Evolutionary conservation across 768 basidiomycete genomes (phyloP).

Genomic region (Tulasnella sp.): DNA sequence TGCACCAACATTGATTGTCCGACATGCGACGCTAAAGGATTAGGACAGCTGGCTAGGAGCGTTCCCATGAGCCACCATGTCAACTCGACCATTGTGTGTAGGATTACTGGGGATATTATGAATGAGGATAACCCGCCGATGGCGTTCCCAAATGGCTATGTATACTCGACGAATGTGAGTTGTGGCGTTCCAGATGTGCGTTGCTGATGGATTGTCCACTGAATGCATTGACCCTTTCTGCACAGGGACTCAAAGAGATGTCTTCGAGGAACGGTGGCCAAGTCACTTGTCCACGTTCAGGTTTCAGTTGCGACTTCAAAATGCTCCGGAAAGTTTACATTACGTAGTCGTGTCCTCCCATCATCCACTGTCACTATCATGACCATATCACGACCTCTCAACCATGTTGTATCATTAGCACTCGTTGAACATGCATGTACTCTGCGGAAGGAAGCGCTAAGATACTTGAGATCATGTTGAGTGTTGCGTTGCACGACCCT

Average conservation of each 20-base stretch:
- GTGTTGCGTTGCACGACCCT: not conserved
- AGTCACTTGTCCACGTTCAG: conserved; percentile 82
- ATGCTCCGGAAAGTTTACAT: conserved; percentile 86
- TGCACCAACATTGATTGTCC: conserved; percentile 81
- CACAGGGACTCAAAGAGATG: conserved; percentile 85
- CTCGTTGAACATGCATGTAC: not conserved
- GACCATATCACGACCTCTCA: not conserved
- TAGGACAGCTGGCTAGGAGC: conserved; percentile 73
- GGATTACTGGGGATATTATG: conserved; percentile 89
- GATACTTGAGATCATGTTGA: not conserved
- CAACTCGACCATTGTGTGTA: conserved; percentile 92
- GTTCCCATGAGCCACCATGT: conserved; percentile 92
- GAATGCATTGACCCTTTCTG: not conserved
- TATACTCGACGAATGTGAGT: conserved; percentile 88
- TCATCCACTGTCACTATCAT: not conserved
- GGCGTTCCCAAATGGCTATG: conserved; percentile 85
- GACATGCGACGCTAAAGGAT: conserved; percentile 70
- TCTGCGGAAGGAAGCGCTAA: not conserved
- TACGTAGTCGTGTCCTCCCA: conserved; percentile 46
- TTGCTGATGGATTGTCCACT: not conserved
- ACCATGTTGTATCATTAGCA: not conserved
- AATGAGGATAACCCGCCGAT: conserved; percentile 90
- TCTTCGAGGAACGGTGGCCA: conserved; percentile 69
- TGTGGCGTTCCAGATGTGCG: not conserved
- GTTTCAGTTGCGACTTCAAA: conserved; percentile 57